Base-by-base conservation (phyloP, 176 grass and related monocot genomes). In the Musa acuminata region DNA sequence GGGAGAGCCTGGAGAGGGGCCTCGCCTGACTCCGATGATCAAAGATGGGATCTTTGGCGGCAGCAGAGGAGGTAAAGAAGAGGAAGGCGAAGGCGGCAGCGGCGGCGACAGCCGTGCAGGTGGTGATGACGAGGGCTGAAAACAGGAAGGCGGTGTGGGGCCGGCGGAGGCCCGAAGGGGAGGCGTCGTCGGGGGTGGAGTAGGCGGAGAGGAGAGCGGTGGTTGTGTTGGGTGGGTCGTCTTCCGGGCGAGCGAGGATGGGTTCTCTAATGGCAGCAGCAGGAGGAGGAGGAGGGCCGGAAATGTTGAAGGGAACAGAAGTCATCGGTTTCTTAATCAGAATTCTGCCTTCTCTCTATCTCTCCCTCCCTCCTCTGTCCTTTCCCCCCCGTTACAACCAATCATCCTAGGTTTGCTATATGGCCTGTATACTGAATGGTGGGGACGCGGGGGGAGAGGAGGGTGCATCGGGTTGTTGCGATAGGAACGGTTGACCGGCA, bases 1-100 rank as follows among this genome's bases (percentile, higher is more conserved):
- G 92, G 64, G 17, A 25, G 24, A 98, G 90, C 72, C 73, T 94
- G 59, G 86, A 59, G 2, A 89, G 83, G 14, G 75, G 51, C 52
- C 90, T 80, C 4, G 49, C 3, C 8, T 7, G 0, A 9, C 12
- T 48, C 19, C 7, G 17, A 25, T 17, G 2, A 60, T 21, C 26
- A 11, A 49, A 49, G 73, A 0, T 48, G 55, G 73, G 23, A 49
- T 58, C 24, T 62, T 49, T 48, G 65, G 21, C 8, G 51, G 23
- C 51, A 2, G 21, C 23, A 10, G 77, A 21, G 1, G 23, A 65
- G 20, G 76, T 51, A 68, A 83, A 72, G 79, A 75, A 78, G 69
- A 77, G 65, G 9, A 69, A 51, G 26, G 79, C 54, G 71, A 72
- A 73, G 22, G 79, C 66, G 68, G 80, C 78, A 0, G 27, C 53